Evolutionary conservation across 2,329 filamentous ascomycete genomes (phyloP).

Genomic region (Fusarium mexicanum): DNA sequence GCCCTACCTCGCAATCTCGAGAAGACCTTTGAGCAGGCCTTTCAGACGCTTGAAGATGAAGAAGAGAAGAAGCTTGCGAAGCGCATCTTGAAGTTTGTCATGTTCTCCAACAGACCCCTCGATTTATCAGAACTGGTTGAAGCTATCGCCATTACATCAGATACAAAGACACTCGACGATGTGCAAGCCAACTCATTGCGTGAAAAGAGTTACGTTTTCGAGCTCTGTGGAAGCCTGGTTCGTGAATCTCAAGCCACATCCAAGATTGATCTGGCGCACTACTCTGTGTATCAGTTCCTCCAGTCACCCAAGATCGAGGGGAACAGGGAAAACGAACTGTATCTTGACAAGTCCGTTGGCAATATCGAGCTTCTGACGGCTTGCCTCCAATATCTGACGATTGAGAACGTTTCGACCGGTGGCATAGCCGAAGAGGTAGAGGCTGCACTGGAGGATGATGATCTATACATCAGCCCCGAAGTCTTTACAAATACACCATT

Average conservation of each 20-base stretch:
- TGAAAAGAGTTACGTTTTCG: background rate
- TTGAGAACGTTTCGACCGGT: fast-evolving
- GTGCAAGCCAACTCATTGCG: background rate
- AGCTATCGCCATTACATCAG: fast-evolving
- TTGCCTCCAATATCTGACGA: fast-evolving
- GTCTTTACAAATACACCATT: background rate
- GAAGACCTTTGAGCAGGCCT: background rate
- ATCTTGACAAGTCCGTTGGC: fast-evolving
- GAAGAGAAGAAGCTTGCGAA: background rate
- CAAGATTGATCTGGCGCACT: background rate
- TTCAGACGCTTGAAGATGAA: background rate
- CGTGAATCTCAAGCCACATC: background rate
- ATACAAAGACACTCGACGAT: background rate
- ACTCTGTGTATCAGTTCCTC: background rate
- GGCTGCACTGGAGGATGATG: background rate
- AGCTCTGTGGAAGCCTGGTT: background rate
- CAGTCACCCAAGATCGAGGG: background rate
- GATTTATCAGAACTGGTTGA: background rate
- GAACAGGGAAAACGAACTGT: background rate
- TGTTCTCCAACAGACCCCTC: fast-evolving
- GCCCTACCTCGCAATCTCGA: background rate
- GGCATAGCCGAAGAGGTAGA: background rate
- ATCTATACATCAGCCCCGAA: background rate
- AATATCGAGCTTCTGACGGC: background rate
- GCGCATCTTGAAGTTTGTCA: background rate